Base-by-base conservation (phyloP, 2,329 filamentous ascomycete species). In the Ophiocordyceps camponoti-rufipedis region DNA sequence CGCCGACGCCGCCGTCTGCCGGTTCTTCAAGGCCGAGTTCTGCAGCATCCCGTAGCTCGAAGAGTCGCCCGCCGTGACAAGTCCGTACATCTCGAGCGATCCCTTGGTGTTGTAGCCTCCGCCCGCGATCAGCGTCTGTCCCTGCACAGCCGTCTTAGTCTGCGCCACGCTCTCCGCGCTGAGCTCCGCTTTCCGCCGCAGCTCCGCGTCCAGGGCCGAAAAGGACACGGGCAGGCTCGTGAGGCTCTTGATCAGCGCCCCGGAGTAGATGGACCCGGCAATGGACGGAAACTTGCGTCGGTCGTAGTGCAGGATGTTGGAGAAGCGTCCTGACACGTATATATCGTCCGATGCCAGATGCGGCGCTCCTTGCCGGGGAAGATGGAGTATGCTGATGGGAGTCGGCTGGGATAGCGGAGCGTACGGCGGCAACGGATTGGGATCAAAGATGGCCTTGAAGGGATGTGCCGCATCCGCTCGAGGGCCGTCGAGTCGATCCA, bases 71-170 rank as follows among this genome's bases (percentile, higher is more conserved):
- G 46, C 55, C 41, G 51, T 57, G 40, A 51, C 62, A 23, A 85
- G 63, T 13, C 78, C 78, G 59, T 94, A 94, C n/a, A 94, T 65
- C 56, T 96, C 89, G 2, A 96, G 67, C 0, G 83, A 88, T 1
- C 89, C 89, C 59, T 91, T 88, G 31, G 82, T 85, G 53, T 91
- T 93, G 65, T 95, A 95, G 57, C 89, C 85, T 5, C 88, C 89
- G 38, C 83, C 85, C 3, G 86, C 85, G 44, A 94, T 74, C 28
- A 95, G 62, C 0, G 82, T 87, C 42, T 80, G 70, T 0, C 79
- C 72, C 12, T 60, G 71, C 0, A 62, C 54, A 0, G 60, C 58
- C n/a, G 55, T 62, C 52, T 80, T 80, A n/a, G 69, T 69, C 16
- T 66, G 63, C 50, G 60, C 65, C 12, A 76, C 66, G 50, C 70